Percentiles rank a stretch among this genome's conserved stretches.
Evolutionary conservation across 2,329 filamentous ascomycete genomes (phyloP).

Genomic region (Fusarium falciforme): DNA sequence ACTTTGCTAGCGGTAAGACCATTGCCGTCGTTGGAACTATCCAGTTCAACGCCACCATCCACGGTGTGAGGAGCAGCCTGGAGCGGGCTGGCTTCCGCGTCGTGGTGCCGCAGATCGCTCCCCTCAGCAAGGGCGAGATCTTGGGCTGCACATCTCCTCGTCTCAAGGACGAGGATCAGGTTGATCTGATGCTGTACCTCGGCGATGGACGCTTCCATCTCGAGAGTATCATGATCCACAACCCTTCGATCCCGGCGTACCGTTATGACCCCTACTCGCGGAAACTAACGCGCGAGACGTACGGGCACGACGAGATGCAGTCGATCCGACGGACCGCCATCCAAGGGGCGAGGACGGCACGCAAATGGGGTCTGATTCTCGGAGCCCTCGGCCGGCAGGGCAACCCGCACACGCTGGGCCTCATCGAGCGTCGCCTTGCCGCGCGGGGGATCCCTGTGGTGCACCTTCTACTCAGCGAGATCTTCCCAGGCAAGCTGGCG

Average conservation of each 20-base stretch:
- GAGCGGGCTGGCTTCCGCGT: slow-evolving; percentile 88
- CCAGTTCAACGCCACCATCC: slow-evolving; percentile 97
- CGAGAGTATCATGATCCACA: slow-evolving; percentile 99
- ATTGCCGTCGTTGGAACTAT: slow-evolving; percentile 97
- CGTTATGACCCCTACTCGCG: slow-evolving; percentile 97
- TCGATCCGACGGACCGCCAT: slow-evolving; percentile 83
- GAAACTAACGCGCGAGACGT: slow-evolving; percentile 89
- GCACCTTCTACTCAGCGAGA: slow-evolving; percentile 90
- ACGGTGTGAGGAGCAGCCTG: slow-evolving; percentile 81
- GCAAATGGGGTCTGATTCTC: slow-evolving; percentile 94
- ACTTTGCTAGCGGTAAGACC: slow-evolving; percentile 86
- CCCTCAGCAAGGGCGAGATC: slow-evolving; percentile 94
- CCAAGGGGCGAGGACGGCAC: slow-evolving; percentile 76
- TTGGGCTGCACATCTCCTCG: slow-evolving; percentile 94
- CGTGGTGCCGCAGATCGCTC: slow-evolving; percentile 90
- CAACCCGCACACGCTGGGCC: slow-evolving; percentile 89
- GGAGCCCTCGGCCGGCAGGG: slow-evolving; percentile 93
- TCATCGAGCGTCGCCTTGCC: slow-evolving; percentile 83
- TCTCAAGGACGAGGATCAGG: slow-evolving; percentile 65
- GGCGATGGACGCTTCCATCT: slow-evolving; percentile 96
- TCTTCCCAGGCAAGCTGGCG: slow-evolving; percentile 94
- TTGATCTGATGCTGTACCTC: slow-evolving; percentile 87
- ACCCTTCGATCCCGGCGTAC: slow-evolving; percentile 89
- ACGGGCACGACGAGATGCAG: slow-evolving; percentile 93
- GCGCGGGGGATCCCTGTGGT: slow-evolving; percentile 82